Base-by-base conservation (phyloP, 2,329 filamentous ascomycete genomes). In the Thermothelomyces thermophilus region DNA sequence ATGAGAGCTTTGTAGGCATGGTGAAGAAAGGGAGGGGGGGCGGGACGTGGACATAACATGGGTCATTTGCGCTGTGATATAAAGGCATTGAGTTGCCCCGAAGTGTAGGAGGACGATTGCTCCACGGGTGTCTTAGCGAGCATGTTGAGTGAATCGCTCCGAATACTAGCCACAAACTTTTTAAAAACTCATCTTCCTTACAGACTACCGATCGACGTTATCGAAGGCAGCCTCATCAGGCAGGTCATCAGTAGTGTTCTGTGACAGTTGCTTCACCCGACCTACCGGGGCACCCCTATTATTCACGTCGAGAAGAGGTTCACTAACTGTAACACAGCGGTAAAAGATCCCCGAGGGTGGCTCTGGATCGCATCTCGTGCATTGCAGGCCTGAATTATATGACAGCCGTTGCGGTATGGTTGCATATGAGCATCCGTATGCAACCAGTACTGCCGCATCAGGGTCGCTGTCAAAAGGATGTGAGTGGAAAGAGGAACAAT, bases 301-400 rank as follows among this genome's bases (percentile, higher is more conserved):
- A 55, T 63, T 57, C 16, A 65, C 64, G 36, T 70, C 65, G 16
- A 70, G 64, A 26, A 63, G 53, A 19, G 61, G 62, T 26, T 78
- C 72, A 10, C 69, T 70, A 58, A 90, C 86, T 62, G 87, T 79
- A 11, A 74, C 77, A 65, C 88, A 93, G 52, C 76, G 73, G 64
- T 87, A 93, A 19, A 93, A 68, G 79, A 84, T 93, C 22, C 86
- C 85, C 46, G 83, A 72, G 14, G 73, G 67, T 0, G 83, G 77
- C 1, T 66, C 64, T 35, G 68, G 67, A 34, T 69, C 68, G 59
- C 87, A 93, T 20, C 73, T 62, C 7, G 73, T 67, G 66, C 87
- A 93, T 16, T 64, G 61, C 41, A 71, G 64, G 24, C 72, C 63
- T 17, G 67, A 51, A 30, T 75, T 76, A 58, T 82, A 87, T 65